Percentiles rank a stretch among this genome's conserved stretches.
phyloP scores from a whole-genome alignment of 768 basidiomycete species.

The Leccinum fibrillosum region DNA sequence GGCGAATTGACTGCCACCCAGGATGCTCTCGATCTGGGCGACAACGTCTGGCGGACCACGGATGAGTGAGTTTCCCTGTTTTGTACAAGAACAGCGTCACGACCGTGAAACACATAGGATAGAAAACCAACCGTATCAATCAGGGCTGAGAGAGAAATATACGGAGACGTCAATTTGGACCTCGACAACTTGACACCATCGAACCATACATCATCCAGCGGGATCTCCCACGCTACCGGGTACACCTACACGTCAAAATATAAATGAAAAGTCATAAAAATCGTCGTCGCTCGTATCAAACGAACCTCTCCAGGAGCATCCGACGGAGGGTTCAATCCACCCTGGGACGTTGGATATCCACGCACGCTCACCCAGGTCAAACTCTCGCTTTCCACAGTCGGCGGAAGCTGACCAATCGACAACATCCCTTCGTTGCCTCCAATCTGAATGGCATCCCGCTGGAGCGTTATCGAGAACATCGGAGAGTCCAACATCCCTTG shows the following conservation, averaged over 20 bases:
- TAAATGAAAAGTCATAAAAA: constrained; percentile 1
- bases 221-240: constrained; percentile 70
- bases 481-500: constrained; percentile 37
- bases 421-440: constrained; percentile 66
- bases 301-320: constrained; percentile 61
- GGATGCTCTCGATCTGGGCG: constrained; percentile 36
- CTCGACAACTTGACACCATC: constrained; percentile 60
- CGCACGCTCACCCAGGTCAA: constrained; percentile 69
- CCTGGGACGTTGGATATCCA: constrained; percentile 46
- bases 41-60: constrained; percentile 72
- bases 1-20: constrained; percentile 48
- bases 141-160: constrained; percentile 58
- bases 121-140: constrained; percentile 58
- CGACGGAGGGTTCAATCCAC: constrained; percentile 52
- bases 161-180: constrained; percentile 46
- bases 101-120: neutral
- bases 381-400: constrained; percentile 41
- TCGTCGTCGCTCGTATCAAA: neutral
- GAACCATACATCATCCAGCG: constrained; percentile 67
- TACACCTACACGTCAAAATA: constrained; percentile 39
- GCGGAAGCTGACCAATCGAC: constrained; percentile 64
- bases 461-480: constrained; percentile 57
- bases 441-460: constrained; percentile 65
- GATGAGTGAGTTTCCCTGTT: constrained; percentile 71
- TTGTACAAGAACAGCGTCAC: neutral